Evolutionary conservation across 2,329 filamentous ascomycete species (phyloP), one percentile per base, ranked within the genome.

Genomic region (Fusarium agapanthi): DNA sequence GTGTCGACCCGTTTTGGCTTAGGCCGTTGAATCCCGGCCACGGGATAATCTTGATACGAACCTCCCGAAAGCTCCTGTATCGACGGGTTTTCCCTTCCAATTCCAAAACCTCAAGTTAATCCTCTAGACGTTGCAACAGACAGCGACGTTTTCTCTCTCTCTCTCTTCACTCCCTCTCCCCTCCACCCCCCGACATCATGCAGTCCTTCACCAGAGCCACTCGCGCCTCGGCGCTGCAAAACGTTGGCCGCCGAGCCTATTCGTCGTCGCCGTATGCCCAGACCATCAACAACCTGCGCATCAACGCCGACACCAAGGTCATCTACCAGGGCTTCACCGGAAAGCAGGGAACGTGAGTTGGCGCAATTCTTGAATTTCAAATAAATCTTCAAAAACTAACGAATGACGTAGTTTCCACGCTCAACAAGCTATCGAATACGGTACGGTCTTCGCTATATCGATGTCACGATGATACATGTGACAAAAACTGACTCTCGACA

Each of bases 241-340:
- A 88, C 79, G 80, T 85, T 71, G 82, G 87, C 80, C 89, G 90
- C 82, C 92, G 94, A 83, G 85, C 87, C 77, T 97, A 97, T 87
- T 91, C 92, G 82, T 92, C 92, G 71, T 89, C 90, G 75, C 89
- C 90, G 72, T 95, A 95, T 83, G 84, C 91, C 77, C 83, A 89
- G 79, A 95, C 93, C 67, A 87, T 92, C 81, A 86, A 92, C 80
- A 98, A 98, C 88, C 90, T 98, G 80, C 93, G 94, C 85, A 95
- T 98, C 88, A 97, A 95, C 85, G 82, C 87, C 83, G 92, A 98
- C 77, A 99, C 96, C 79, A 97, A 96, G 87, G 94, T 99, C 77
- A 87, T 98, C 80, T 98, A 90, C 88, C 96, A 99, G 87, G 96
- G 96, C 77, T 98, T 98, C 85, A 98, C 95, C 64, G 95, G 95